These are phyloP conservation scores for Curvularia sp. DNA, from an alignment of 2,329 filamentous ascomycete genomes.

Conservation along the genomic window DNA sequence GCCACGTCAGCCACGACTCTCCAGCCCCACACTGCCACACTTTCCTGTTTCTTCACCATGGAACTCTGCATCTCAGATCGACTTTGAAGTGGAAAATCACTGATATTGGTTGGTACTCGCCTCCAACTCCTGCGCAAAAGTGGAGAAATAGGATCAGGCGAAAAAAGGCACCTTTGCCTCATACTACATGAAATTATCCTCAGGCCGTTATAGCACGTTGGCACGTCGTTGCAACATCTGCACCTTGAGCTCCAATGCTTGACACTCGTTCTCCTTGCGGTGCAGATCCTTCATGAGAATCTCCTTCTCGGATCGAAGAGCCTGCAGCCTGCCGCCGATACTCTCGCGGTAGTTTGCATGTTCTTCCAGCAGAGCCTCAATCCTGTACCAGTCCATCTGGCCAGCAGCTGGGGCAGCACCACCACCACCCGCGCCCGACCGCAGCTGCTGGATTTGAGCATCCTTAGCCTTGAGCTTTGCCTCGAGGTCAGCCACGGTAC, in stretches of 20 bases:
- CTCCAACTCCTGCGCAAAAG: neutral
- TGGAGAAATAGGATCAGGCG: neutral
- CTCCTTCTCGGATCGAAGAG: constrained; percentile 52
- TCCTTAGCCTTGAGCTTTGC: constrained; percentile 42
- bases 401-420: constrained; percentile 9
- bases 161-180: neutral
- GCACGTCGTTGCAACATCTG: constrained; percentile 41
- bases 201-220: constrained; percentile 14
- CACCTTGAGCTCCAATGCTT: constrained; percentile 47
- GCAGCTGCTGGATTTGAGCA: constrained; percentile 35
- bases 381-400: constrained; percentile 41
- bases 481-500: constrained; percentile 40
- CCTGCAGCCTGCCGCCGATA: constrained; percentile 47
- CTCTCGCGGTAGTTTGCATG: constrained; percentile 50
- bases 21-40: constrained; percentile 5
- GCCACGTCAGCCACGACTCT: constrained; percentile 14
- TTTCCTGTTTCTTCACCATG: neutral
- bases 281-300: constrained; percentile 48
- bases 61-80: neutral
- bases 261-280: constrained; percentile 50
- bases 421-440: constrained; percentile 8
- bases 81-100: neutral
- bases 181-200: neutral
- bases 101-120: neutral
- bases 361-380: constrained; percentile 52